phyloP scores from a whole-genome alignment of 225 moss, liverwort and hornwort genomes.

The Polytrichum formosum region DNA sequence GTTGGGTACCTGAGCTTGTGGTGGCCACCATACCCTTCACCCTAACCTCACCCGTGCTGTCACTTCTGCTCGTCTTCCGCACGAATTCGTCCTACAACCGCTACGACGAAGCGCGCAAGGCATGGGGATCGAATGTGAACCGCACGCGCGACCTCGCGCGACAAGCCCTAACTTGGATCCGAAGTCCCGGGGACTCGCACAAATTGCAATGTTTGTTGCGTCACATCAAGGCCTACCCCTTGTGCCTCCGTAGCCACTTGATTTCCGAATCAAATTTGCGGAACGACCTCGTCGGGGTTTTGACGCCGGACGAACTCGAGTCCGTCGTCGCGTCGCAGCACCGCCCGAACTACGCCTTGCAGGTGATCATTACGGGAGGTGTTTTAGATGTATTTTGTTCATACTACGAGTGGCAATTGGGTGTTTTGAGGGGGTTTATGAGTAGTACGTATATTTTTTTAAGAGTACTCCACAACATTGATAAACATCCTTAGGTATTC shows the following conservation, averaged over 20 bases:
- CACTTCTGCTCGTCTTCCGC: slow-evolving; percentile 84
- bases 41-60: slow-evolving; percentile 36
- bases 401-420: too few species aligned
- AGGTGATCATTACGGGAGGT: too few species aligned
- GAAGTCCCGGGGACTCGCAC: slow-evolving; percentile 31
- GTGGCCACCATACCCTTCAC: slow-evolving; percentile 53
- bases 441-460: too few species aligned
- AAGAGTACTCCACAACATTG: too few species aligned
- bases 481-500: too few species aligned
- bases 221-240: slow-evolving; percentile 53
- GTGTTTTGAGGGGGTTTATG: too few species aligned
- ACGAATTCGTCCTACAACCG: slow-evolving; percentile 79
- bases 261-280: slow-evolving; percentile 4
- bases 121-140: slow-evolving; percentile 65
- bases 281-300: slow-evolving; percentile 9
- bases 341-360: slow-evolving; percentile 20
- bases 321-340: slow-evolving; percentile 14
- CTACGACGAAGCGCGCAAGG: slow-evolving; percentile 76
- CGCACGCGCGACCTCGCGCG: slow-evolving; percentile 56
- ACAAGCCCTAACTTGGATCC: slow-evolving; percentile 62
- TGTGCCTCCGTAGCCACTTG: slow-evolving; percentile 56
- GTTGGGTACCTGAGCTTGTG: slow-evolving; percentile 35
- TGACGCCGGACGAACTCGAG: slow-evolving; percentile 19
- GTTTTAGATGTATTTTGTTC: too few species aligned
- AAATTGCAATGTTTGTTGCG: slow-evolving; percentile 40